Base-by-base conservation (phyloP, 441 rosid genomes). In the Iberis amara region DNA sequence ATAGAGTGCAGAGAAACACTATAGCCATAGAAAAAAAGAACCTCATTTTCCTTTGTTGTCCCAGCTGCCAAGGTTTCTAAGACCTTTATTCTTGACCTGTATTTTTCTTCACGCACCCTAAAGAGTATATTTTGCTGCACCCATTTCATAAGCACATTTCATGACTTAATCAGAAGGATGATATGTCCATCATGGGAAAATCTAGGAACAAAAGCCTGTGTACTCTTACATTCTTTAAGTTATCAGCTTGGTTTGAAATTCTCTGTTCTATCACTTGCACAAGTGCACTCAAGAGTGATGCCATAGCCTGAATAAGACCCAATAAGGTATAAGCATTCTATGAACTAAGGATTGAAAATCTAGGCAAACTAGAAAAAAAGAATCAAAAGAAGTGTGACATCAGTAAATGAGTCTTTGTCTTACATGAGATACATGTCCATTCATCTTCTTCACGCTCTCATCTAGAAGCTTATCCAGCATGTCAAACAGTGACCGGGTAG, bases 61-160 rank as follows among this genome's bases (percentile, higher is more conserved):
- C 96, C 97, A 42, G 75, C 71, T 52, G 76, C 83, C 51, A 94
- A 75, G 66, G 97, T 80, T 73, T 89, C 97, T 48, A 94, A 75
- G 11, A 75, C 83, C 60, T 71, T 80, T 41, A 87, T 71, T 70
- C 85, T 85, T 39, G 86, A 79, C 62, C 77, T 86, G 62, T 77
- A 87, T 79, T 85, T 94, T 71, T 87, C 97, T 61, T 94, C 99
- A 31, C 94, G 87, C 44, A 77, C 76, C 78, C 79, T 83, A 53
- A 70, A 76, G 52, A 85, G 73, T 67, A 75, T 85, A 45, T 82
- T 85, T 83, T 89, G 96, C 99, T 89, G 81, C 73, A 78, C 33
- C 44, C 41, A 44, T 46, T 18, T 47, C 70, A 66, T 30, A 63
- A 39, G 46, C 38, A 64, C 47, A 53, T 65, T 26, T 50, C 59